Base-by-base conservation (phyloP, 805 yeast species). In the Monosporozyma siamensis region DNA sequence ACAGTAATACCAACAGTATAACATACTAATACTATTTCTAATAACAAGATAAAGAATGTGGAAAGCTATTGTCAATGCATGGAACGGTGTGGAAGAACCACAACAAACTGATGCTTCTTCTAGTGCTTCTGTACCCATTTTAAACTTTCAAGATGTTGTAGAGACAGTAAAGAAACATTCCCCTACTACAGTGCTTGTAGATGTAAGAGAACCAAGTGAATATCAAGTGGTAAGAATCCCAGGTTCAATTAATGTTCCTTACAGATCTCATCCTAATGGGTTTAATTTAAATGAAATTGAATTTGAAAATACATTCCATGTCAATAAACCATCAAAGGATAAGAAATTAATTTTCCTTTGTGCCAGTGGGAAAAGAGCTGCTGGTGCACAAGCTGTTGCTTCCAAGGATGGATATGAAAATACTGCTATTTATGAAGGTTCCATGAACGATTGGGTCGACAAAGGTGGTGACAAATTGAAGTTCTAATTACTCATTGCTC, bases 171-270 rank as follows among this genome's bases (percentile, higher is more conserved):
- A 44, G 11, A 47, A 62, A 25, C 69, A 69, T 1, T 66, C 64
- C 39, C 68, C 74, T 20, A 65, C 69, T 12, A 58, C 69, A 8
- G 71, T 82, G 15, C 64, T 87, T 27, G 76, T 87, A 15, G 96
- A 88, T 56, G 95, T 82, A 22, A 77, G 96, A 58, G 96, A 88
- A 65, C 95, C 95, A 6, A 72, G 72, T 34, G 96, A 88, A 64
- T 78, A 59, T 55, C 44, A 49, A 17, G 67, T 65, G 26, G 95
- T 95, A 27, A 78, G 74, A 55, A 83, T 88, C 47, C 95, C 95
- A 12, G 74, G 77, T n/a, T 82, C 95, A 11, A 60, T 83, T 44
- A 88, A 88, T 58, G 73, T 88, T 45, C 95, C 96, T 6, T 82
- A 75, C 68, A 84, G 80, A 56, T 74, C 89, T 3, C 73, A 84